Conservation (phyloP, 148 eudicot genomes). For the Drosera capensis region DNA sequence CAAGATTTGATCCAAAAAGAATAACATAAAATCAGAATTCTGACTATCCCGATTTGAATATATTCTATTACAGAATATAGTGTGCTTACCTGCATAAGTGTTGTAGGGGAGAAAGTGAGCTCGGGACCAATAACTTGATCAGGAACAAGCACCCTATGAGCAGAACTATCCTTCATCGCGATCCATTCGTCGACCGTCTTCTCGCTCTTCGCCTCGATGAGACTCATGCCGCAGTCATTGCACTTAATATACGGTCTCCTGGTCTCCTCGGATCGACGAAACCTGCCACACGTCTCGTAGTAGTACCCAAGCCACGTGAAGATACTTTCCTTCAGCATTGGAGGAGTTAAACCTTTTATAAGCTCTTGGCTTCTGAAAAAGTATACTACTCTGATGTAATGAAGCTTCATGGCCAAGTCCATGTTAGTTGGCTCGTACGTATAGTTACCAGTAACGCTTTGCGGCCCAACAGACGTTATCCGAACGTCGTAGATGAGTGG, state of each 20-base stretch:
- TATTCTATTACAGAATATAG: too few species aligned
- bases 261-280: constrained; percentile 22
- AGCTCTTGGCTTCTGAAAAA: constrained; percentile 29
- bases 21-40: too few species aligned
- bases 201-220: constrained; percentile 39
- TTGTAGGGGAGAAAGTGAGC: constrained; percentile 46
- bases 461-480: constrained; percentile 55
- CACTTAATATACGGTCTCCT: constrained; percentile 65
- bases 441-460: constrained; percentile 23
- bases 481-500: constrained; percentile 8
- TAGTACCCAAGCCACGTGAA: constrained; percentile 44
- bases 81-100: constrained; percentile 72
- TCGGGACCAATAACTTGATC: constrained; percentile 61
- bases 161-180: constrained; percentile 9
- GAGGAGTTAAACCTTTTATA: constrained; percentile 20
- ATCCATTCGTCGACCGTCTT: constrained; percentile 56
- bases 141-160: constrained; percentile 30
- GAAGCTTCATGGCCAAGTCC: constrained; percentile 87
- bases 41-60: too few species aligned
- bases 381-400: constrained; percentile 42
- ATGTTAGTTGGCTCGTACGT: constrained; percentile 37
- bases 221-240: constrained; percentile 66
- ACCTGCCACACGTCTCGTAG: constrained; percentile 39
- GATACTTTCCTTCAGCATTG: constrained; percentile 24
- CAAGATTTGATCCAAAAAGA: too few species aligned